Conservation (phyloP, 176 grass and related monocot species). For the Raddia guianensis region DNA sequence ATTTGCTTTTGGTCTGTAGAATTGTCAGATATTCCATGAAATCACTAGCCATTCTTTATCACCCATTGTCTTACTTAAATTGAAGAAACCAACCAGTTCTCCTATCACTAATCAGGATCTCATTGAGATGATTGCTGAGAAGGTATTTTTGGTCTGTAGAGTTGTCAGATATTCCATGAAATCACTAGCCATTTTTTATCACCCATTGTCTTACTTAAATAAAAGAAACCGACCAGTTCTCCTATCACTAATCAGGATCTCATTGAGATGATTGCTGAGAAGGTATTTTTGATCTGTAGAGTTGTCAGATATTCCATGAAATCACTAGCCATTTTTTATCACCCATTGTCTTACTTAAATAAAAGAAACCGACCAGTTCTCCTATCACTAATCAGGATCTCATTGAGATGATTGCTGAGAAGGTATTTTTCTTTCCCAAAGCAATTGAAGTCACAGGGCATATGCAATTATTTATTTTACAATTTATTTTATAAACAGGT, state of each 20-base stretch:
- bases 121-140: slow-evolving; percentile 46
- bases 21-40: slow-evolving; percentile 43
- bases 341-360: slow-evolving; percentile 53
- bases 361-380: slow-evolving; percentile 55
- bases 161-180: slow-evolving; percentile 2
- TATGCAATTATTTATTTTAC: neutral
- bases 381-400: slow-evolving; percentile 42
- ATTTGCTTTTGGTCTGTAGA: slow-evolving; percentile 40
- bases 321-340: slow-evolving; percentile 53
- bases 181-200: slow-evolving; percentile 53
- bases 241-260: slow-evolving; percentile 42
- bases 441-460: neutral
- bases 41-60: slow-evolving; percentile 53
- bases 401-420: slow-evolving; percentile 46
- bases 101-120: slow-evolving; percentile 42
- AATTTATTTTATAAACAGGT: slow-evolving; percentile 26
- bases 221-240: slow-evolving; percentile 55
- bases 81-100: slow-evolving; percentile 54
- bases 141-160: slow-evolving; percentile 27
- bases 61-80: slow-evolving; percentile 53
- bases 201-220: slow-evolving; percentile 53
- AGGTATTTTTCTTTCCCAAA: slow-evolving; percentile 32
- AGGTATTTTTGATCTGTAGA: slow-evolving; percentile 23
- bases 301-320: slow-evolving; percentile 2
- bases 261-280: slow-evolving; percentile 46